Conservation (phyloP, 129 eudicot genomes). For the Flaveria trinervia region DNA sequence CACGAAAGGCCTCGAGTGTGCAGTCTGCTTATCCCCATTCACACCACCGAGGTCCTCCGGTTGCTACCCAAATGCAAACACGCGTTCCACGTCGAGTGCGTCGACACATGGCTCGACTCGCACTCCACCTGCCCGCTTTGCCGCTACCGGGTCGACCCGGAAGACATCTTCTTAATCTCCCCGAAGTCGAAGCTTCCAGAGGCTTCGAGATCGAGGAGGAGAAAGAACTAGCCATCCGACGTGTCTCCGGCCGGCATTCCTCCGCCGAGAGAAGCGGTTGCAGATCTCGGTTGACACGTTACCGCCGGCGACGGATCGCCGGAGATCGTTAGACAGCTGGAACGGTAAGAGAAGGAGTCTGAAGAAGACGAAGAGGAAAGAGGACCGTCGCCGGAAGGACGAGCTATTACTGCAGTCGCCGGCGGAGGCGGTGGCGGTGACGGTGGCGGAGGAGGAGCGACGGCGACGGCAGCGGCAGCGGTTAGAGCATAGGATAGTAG, state of each 20-base stretch:
- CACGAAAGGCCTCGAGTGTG: slow-evolving; percentile 85
- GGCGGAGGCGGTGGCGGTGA: slow-evolving; percentile 13
- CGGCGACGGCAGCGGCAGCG: slow-evolving; percentile 35
- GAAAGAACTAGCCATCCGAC: slow-evolving; percentile 17
- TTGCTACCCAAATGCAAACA: slow-evolving; percentile 87
- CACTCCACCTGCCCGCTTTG: slow-evolving; percentile 98
- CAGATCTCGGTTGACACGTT: slow-evolving; percentile 4
- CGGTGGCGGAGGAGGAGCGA: slow-evolving; percentile 20
- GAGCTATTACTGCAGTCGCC: slow-evolving; percentile 42
- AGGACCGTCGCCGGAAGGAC: slow-evolving; percentile 45
- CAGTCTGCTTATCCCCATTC: slow-evolving; percentile 72
- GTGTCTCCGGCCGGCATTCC: slow-evolving; percentile 70
- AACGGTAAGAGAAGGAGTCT: slow-evolving; percentile 3
- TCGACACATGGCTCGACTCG: slow-evolving; percentile 91
- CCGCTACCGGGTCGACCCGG: slow-evolving; percentile 81
- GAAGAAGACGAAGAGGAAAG: slow-evolving; percentile 13
- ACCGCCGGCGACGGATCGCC: slow-evolving; percentile 7
- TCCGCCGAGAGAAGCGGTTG: slow-evolving; percentile 52
- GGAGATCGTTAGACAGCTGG: slow-evolving; percentile 43
- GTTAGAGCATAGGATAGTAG: slow-evolving; percentile 60
- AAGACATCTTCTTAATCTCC: slow-evolving; percentile 58
- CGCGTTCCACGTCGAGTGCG: slow-evolving; percentile 89
- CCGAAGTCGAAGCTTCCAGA: slow-evolving; percentile 28
- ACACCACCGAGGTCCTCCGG: slow-evolving; percentile 57
- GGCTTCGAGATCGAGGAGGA: slow-evolving; percentile 17